Conservation (phyloP, 352 stramenopile genomes). For the Phytophthora pini region DNA sequence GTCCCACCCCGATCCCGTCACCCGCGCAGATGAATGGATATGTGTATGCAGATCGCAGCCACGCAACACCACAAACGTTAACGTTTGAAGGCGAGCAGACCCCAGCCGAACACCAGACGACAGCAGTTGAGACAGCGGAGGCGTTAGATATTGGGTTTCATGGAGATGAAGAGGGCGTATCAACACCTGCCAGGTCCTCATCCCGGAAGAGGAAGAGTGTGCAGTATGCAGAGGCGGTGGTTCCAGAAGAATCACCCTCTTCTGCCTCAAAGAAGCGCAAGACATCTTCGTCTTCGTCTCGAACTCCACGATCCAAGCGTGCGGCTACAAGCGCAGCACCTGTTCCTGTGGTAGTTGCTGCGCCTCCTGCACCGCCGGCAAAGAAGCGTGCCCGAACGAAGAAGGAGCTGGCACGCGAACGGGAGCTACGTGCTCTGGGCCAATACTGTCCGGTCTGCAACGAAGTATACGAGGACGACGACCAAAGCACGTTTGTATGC, state of each 20-base stretch:
- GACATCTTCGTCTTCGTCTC: slow-evolving; percentile 31
- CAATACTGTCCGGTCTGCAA: slow-evolving; percentile 91
- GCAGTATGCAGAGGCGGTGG: slow-evolving; percentile 25
- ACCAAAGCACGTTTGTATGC: slow-evolving; percentile 86
- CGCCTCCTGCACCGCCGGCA: slow-evolving; percentile 12
- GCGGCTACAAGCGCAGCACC: slow-evolving; percentile 13
- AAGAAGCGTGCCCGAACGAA: slow-evolving; percentile 69
- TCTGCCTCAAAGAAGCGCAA: slow-evolving; percentile 44
- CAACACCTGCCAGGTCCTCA: slow-evolving; percentile 24
- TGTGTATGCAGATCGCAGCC: slow-evolving; percentile 47
- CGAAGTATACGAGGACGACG: slow-evolving; percentile 85
- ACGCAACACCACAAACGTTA: slow-evolving; percentile 24
- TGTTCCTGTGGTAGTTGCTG: slow-evolving; percentile 23
- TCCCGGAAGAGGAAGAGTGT: slow-evolving; percentile 40
- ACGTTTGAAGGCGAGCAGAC: slow-evolving; percentile 14
- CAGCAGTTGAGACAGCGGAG: slow-evolving; percentile 12
- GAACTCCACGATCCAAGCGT: slow-evolving; percentile 25
- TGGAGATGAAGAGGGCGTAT: slow-evolving; percentile 18
- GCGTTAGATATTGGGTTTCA: slow-evolving; percentile 11
- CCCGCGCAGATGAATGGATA: slow-evolving; percentile 52
- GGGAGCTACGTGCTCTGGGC: slow-evolving; percentile 74
- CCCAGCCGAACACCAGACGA: neutral
- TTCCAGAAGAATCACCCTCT: slow-evolving; percentile 24
- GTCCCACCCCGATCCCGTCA: slow-evolving; percentile 47
- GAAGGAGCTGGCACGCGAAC: slow-evolving; percentile 75